Percentiles rank a stretch among this genome's conserved stretches.
Evolutionary conservation across 1,284 basidiomycete genomes (phyloP).

Genomic region (Apiotrichum akiyoshidainum): DNA sequence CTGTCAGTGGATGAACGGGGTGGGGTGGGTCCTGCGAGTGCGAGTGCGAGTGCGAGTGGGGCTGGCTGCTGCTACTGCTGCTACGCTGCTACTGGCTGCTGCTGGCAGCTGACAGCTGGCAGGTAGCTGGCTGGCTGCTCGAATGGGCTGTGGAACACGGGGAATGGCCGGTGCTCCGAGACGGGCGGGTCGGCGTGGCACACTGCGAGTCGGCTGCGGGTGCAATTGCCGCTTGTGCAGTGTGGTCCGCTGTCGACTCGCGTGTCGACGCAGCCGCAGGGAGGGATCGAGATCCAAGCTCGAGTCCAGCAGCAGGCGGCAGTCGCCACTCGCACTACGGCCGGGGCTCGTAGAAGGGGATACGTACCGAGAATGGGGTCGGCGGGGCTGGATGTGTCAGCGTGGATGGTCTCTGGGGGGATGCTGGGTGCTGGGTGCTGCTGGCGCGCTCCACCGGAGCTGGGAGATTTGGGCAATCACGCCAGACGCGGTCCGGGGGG

Average conservation of each 20-base stretch:
- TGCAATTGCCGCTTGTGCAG: too few species aligned
- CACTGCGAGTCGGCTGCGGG: too few species aligned
- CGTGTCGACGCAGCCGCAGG: too few species aligned
- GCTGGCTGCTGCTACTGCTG: neutral
- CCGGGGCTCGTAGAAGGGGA: neutral
- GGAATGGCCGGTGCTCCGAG: too few species aligned
- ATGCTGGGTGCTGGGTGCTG: neutral
- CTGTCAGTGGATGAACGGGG: neutral
- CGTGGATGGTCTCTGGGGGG: neutral
- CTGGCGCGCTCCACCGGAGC: neutral
- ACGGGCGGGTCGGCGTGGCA: too few species aligned
- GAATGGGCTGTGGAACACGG: too few species aligned
- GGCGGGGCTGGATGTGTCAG: conserved; percentile 18
- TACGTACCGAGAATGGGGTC: conserved; percentile 28
- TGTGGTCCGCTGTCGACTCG: too few species aligned
- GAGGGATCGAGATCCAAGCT: neutral
- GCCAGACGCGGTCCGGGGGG: too few species aligned
- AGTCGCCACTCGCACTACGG: neutral
- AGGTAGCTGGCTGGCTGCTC: neutral
- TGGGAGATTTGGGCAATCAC: neutral
- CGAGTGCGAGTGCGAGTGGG: neutral
- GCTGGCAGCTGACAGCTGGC: too few species aligned
- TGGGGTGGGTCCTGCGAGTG: neutral
- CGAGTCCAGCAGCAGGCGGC: neutral
- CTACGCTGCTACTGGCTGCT: too few species aligned